phyloP scores from a whole-genome alignment of 306 rosid species.

The cucumber (Cucumis sativus) region DNA sequence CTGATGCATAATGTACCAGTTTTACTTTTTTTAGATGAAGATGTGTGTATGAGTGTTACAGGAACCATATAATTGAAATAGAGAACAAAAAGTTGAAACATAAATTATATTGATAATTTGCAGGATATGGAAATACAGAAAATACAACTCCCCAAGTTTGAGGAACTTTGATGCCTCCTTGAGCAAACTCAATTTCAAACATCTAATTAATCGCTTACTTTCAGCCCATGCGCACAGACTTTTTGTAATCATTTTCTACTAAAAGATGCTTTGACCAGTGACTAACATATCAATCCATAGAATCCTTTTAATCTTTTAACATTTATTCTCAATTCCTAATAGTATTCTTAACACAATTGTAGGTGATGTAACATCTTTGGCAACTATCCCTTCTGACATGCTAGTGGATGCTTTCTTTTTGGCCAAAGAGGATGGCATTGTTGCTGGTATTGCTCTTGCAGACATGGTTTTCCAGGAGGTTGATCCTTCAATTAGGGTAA shows the following conservation, averaged over 20 bases:
- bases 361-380: conserved; percentile 85
- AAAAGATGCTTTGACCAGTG: not conserved
- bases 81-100: not conserved
- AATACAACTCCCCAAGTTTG: not conserved
- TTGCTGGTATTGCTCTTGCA: conserved; percentile 78
- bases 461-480: conserved; percentile 72
- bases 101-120: not conserved
- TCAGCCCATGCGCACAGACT: not conserved
- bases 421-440: conserved; percentile 78
- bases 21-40: too few species aligned
- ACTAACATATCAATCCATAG: not conserved
- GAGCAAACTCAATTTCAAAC: not conserved
- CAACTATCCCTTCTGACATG: conserved; percentile 67
- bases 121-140: not conserved
- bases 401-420: conserved; percentile 81
- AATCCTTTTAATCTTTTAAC: not conserved
- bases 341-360: conserved; percentile 2
- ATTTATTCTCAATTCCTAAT: not conserved
- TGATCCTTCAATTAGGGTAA: conserved; percentile 76
- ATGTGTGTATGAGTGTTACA: not conserved
- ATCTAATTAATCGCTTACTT: not conserved
- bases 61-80: not conserved
- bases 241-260: not conserved
- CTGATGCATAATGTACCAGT: not conserved
- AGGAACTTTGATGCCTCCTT: not conserved